Evolutionary conservation across 2,329 filamentous ascomycete genomes (phyloP).

Genomic region (Didymella sp.): DNA sequence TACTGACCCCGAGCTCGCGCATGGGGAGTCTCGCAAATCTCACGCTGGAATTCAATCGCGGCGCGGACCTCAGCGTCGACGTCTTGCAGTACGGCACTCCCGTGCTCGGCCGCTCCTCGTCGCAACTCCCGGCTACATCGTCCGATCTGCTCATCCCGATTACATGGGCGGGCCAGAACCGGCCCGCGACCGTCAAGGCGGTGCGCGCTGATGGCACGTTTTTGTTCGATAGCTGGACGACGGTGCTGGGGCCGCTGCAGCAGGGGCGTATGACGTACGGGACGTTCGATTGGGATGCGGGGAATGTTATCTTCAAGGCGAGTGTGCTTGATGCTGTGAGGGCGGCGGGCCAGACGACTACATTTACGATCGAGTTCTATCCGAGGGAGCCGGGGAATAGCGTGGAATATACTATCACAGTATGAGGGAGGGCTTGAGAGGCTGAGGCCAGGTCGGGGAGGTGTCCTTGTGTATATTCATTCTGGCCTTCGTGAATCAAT

Average conservation of each 20-base stretch:
- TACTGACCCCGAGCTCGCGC: slow-evolving; percentile 52
- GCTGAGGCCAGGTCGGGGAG: too few relatives aligned
- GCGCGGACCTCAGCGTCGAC: slow-evolving; percentile 56
- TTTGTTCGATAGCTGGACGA: slow-evolving; percentile 65
- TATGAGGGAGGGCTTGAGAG: slow-evolving; percentile 23
- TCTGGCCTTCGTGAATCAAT: too few relatives aligned
- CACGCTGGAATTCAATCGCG: slow-evolving; percentile 61
- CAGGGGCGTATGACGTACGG: slow-evolving; percentile 57
- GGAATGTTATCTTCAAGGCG: slow-evolving; percentile 56
- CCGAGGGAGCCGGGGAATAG: slow-evolving; percentile 59
- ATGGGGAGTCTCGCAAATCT: slow-evolving; percentile 60
- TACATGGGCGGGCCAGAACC: slow-evolving; percentile 59
- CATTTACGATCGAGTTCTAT: slow-evolving; percentile 64
- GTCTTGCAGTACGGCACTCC: slow-evolving; percentile 63
- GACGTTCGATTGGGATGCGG: slow-evolving; percentile 59
- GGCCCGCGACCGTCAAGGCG: slow-evolving; percentile 61
- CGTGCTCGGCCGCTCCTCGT: slow-evolving; percentile 30
- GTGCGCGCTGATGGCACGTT: slow-evolving; percentile 57
- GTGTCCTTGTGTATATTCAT: too few relatives aligned
- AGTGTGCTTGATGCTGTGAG: slow-evolving; percentile 57
- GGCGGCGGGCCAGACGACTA: slow-evolving; percentile 53
- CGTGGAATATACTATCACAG: slow-evolving; percentile 58
- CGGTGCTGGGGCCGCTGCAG: slow-evolving; percentile 61
- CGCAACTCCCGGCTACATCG: slow-evolving; percentile 33
- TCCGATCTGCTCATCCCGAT: slow-evolving; percentile 59